Base-by-base conservation (phyloP, 768 basidiomycete genomes). In the Amanita brunnescens region DNA sequence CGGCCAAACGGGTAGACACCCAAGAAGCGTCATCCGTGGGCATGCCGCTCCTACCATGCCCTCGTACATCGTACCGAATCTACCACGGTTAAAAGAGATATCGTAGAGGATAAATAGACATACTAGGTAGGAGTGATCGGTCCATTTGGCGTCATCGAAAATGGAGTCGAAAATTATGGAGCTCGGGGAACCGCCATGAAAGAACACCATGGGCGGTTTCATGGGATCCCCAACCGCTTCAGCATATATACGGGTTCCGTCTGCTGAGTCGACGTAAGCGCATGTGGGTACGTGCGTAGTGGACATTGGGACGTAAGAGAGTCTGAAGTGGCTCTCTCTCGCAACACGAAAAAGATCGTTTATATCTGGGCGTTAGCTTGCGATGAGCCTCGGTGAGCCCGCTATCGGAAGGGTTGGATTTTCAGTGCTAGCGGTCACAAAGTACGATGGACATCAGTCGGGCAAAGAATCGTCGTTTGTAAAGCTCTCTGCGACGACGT, bases 181-280 rank as follows among this genome's bases (percentile, higher is more conserved):
- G 24, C 61, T 60, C 52, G 64, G 59, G 7, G 58, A 59, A 42
- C 67, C 59, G 5, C 71, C 71, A 49, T 68, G 71, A 9, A 70
- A 61, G 54, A 70, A 66, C 39, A 72, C 63, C 23, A 72, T 44
- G 20, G 61, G 54, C 16, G 64, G 67, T 35, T 65, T 63, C 10
- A 58, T 44, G 10, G 64, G 60, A 51, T 69, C 58, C 14, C 69
- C 70, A 6, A 23, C 2, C 9, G 21, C 40, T 9, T 69, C 61
- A 5, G 68, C 66, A 52, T 63, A 70, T 32, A 73, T 64, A 30
- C 52, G 53, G 16, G 68, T 68, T 12, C 70, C 70, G 51, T 71
- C 72, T 14, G 61, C 53, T 8, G 69, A 59, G 14, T 34, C 16
- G 29, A 47, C 32, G 6, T 35, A 35, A 16, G 34, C 34, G 10